A percentile compares a stretch with the other conserved stretches of the same genome.
phyloP scores from a whole-genome alignment of 257 asterid genomes.

The Handroanthus guayacan region DNA sequence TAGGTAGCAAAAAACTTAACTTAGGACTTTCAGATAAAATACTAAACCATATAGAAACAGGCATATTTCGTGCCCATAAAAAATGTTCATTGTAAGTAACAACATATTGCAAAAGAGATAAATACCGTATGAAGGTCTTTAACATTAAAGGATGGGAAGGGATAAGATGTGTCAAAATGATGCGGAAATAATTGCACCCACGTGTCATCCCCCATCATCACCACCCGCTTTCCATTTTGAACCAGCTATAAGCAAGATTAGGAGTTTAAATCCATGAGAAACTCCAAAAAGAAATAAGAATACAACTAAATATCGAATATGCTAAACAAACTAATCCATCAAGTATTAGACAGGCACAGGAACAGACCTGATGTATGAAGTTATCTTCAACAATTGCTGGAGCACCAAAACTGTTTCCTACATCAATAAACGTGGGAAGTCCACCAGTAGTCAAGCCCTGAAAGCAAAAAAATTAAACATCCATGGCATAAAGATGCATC shows the following conservation, averaged over 20 bases:
- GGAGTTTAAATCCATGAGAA: slow-evolving; percentile 28
- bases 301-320: background rate
- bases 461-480: slow-evolving; percentile 18
- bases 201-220: slow-evolving; percentile 99
- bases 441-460: slow-evolving; percentile 99
- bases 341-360: slow-evolving; percentile 13
- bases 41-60: slow-evolving; percentile 15
- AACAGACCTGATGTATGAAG: slow-evolving; percentile 78
- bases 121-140: slow-evolving; percentile 91
- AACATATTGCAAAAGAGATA: slow-evolving; percentile 12
- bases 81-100: slow-evolving; percentile 2
- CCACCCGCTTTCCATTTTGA: slow-evolving; percentile 87
- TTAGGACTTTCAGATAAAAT: slow-evolving; percentile 22
- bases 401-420: slow-evolving; percentile 98
- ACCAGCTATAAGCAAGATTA: slow-evolving; percentile 60
- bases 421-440: slow-evolving; percentile 97
- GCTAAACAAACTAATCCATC: slow-evolving; percentile 1
- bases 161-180: slow-evolving; percentile 75
- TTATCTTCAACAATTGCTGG: slow-evolving; percentile 97
- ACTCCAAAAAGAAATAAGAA: background rate
- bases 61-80: slow-evolving; percentile 18
- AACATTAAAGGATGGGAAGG: slow-evolving; percentile 95
- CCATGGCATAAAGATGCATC: slow-evolving; percentile 21
- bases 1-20: background rate
- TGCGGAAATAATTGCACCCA: slow-evolving; percentile 93